Evolutionary conservation across 306 rosid genomes (phyloP), one percentile per base, ranked within the genome.

Genomic region (Mimosa bimucronata): DNA sequence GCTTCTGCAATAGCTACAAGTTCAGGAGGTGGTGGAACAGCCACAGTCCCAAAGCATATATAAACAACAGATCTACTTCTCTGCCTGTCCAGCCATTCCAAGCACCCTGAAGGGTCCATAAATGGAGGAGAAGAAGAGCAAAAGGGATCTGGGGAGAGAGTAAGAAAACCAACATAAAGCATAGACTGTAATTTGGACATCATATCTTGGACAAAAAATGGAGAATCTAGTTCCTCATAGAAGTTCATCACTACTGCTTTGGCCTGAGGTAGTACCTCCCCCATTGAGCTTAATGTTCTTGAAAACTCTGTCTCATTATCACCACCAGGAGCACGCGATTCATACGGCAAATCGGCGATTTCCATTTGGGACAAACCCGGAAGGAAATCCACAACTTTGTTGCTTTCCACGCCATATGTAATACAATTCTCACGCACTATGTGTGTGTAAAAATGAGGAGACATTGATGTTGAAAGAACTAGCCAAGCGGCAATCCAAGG

Each of bases 1-100:
- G 86, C 90, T 74, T 85, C 87, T 1, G 88, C 85, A 68, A 85
- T 37, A 1, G 76, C 72, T 9, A 30, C 70, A 1, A 81, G 26
- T 61, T 81, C 84, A 0, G 44, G 58, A 21, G 70, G 41, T 0
- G 84, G 76, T 15, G 71, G 80, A 0, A 58, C n/a, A 55, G 26
- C 34, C 71, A 68, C 62, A 1, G 80, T 74, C 3, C 84, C 84
- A 55, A 75, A 75, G 30, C 76, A 65, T 13, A 75, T 14, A 31
- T 81, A 81, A 5, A 73, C 80, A n/a, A 81, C 80, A 1, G 80
- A 75, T 31, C 3, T 74, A 2, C 80, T 10, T n/a, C 7, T 57
- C 0, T 81, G 69, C 12, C 2, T 41, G 16, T 52, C 66, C 29
- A 83, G 19, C 82, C 86, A 83, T 3, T 78, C 25, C 62, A 83